phyloP scores from a whole-genome alignment of 2,329 filamentous ascomycete genomes.

The Claviceps africana region DNA sequence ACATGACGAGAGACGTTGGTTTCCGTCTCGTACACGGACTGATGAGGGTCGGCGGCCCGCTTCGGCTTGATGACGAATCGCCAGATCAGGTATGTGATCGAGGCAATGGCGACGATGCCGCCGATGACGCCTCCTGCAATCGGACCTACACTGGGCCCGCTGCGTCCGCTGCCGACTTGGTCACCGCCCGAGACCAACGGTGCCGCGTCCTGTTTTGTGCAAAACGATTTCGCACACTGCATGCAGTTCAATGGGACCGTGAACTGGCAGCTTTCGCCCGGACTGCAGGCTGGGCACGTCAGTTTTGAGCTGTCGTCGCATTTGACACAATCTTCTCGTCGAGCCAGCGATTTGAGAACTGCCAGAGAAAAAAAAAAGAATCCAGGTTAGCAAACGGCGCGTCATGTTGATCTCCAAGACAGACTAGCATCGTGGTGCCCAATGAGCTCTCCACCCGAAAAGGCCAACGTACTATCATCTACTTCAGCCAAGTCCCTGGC shows the following conservation, averaged over 20 bases:
- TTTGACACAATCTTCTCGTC: slow-evolving; percentile 30
- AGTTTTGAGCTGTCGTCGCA: slow-evolving; percentile 29
- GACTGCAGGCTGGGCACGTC: slow-evolving; percentile 31
- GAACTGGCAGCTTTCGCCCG: slow-evolving; percentile 30
- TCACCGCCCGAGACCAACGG: slow-evolving; percentile 9
- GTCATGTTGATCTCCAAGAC: neutral
- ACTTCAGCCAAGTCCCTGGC: slow-evolving; percentile 19
- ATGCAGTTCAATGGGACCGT: slow-evolving; percentile 31
- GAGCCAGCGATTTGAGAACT: slow-evolving; percentile 21
- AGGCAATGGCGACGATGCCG: slow-evolving; percentile 60
- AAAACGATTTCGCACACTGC: slow-evolving; percentile 34
- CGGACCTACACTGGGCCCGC: slow-evolving; percentile 58
- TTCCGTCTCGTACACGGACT: slow-evolving; percentile 42
- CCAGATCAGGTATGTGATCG: slow-evolving; percentile 71
- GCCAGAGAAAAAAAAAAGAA: too few relatives aligned
- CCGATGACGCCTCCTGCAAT: slow-evolving; percentile 89
- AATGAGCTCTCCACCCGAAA: neutral
- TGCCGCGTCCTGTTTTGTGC: slow-evolving; percentile 20
- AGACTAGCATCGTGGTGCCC: neutral
- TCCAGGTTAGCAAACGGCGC: neutral
- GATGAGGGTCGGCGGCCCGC: slow-evolving; percentile 43
- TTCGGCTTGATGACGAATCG: slow-evolving; percentile 74
- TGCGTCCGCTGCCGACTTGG: slow-evolving; percentile 12
- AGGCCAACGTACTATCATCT: slow-evolving; percentile 14
- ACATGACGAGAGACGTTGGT: slow-evolving; percentile 27